Base-by-base conservation (phyloP, 78 protist species). In the Dictyostelium brefeldianum region DNA sequence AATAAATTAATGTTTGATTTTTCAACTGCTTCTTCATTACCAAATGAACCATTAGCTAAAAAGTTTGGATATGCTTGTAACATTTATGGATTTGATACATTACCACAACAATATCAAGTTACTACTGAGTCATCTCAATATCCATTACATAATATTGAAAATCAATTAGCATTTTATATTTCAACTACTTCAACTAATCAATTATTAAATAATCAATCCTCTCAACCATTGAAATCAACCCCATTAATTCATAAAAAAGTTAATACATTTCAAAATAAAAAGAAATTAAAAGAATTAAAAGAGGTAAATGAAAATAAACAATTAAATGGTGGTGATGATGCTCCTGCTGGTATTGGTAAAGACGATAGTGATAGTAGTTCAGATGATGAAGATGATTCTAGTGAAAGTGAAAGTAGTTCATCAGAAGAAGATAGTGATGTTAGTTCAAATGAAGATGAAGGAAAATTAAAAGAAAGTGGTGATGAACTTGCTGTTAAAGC, bases 1-100 rank as follows among this genome's bases (percentile, higher is more conserved):
- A 85, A 85, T 11, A 71, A 62, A 54, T 29, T 85, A 46, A 46
- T 47, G 18, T 85, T 85, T 59, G 83, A 85, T 56, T 85, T 85
- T 73, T 83, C 74, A 75, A 18, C 92, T 9, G 92, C 92, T 29
- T 48, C 83, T 2, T 22, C 22, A 29, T 70, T 74, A 54, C 43
- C 36, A n/a, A 71, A 71, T 36, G 9, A 59, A 11, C 12, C 59
- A 31, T 15, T 22, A 8, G 75, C 2, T 18, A 50, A 69, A 11
- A 75, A 69, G 15, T 85, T 41, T 47, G 92, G 92, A 25, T 85
- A 57, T 51, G 25, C 77, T 3, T 75, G 80, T 65, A 75, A 43
- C 41, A 29, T 85, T 18, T 48, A 20, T 75, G 92, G 92, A 1
- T 85, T 12, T 51, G 75, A 81, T 9, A 41, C 59, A 18, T 22